phyloP scores from a whole-genome alignment of 75 land plant species.

The Cryptomeria japonica region DNA sequence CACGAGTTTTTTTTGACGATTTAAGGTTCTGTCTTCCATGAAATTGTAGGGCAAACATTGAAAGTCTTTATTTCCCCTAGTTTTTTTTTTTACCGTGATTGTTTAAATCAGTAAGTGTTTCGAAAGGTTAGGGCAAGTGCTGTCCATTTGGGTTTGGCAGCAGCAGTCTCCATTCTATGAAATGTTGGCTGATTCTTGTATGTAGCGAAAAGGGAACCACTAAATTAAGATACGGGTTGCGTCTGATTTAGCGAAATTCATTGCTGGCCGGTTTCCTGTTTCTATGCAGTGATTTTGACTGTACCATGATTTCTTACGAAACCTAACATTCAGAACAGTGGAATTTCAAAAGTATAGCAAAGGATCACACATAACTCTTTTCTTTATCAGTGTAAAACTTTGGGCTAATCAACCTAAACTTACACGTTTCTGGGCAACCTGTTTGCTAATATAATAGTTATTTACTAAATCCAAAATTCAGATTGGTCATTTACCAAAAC shows the following conservation, averaged over 20 bases:
- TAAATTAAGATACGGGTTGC: not conserved
- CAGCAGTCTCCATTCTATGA: no score
- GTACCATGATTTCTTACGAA: not conserved
- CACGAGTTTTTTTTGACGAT: not conserved
- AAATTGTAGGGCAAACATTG: not conserved
- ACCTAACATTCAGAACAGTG: not conserved
- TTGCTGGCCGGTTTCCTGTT: not conserved
- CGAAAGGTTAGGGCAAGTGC: no score
- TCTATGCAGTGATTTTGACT: not conserved
- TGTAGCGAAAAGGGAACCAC: not conserved
- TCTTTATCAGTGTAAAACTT: no score
- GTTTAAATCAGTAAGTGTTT: no score
- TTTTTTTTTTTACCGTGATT: no score
- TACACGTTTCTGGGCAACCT: no score
- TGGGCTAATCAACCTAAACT: no score
- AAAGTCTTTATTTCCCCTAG: no score
- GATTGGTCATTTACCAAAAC: not conserved
- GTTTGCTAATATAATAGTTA: not conserved
- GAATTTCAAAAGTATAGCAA: not conserved
- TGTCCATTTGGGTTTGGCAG: no score
- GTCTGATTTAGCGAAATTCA: not conserved
- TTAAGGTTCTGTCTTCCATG: not conserved
- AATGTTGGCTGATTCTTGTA: not conserved
- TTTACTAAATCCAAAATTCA: not conserved
- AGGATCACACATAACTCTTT: no score